Conservation (phyloP, 2,329 filamentous ascomycete species). For the Trichoderma atrobrunneum region DNA sequence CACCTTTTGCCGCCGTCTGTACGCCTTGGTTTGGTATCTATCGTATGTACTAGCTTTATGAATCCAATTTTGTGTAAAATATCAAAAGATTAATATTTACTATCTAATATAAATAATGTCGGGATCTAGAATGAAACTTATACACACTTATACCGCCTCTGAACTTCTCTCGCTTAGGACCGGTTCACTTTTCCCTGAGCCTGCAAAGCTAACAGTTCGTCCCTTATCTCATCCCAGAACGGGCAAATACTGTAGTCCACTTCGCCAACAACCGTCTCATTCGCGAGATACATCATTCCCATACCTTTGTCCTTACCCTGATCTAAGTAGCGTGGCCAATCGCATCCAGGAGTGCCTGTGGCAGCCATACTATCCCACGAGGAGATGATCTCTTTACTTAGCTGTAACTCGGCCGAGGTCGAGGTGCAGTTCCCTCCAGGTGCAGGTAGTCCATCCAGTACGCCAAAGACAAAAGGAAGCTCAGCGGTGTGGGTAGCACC, state of each 20-base stretch:
- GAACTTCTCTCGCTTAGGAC: neutral
- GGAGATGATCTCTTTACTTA: neutral
- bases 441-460: neutral
- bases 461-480: constrained; percentile 2
- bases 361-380: neutral
- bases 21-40: neutral
- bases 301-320: neutral
- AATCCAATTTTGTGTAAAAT: neutral
- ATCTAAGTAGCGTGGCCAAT: neutral
- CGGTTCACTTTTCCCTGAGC: neutral
- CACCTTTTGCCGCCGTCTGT: neutral
- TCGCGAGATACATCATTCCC: constrained; percentile 5
- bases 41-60: neutral
- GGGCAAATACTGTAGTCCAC: neutral
- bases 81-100: neutral
- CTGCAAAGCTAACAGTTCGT: neutral
- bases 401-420: neutral
- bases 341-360: neutral
- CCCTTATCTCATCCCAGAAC: constrained; percentile 1
- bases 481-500: constrained; percentile 4
- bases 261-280: neutral
- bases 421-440: neutral
- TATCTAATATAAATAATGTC: neutral
- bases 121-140: neutral
- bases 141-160: neutral